Evolutionary conservation across 2,329 filamentous ascomycete genomes (phyloP).

Genomic region (Conoideocrella luteorostrata): DNA sequence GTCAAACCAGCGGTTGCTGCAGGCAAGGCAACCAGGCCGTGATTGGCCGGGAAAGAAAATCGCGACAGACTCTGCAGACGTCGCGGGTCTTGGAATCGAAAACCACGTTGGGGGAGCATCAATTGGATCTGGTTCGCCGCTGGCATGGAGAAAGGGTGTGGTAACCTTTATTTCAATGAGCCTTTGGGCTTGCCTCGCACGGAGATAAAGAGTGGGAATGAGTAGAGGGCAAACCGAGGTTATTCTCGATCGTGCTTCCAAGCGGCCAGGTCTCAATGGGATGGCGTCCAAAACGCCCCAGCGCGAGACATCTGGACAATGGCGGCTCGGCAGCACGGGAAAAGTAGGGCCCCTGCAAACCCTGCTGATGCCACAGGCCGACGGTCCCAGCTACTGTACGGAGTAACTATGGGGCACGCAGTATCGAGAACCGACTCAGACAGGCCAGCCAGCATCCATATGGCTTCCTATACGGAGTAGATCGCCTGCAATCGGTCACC

Average conservation of each 20-base stretch:
- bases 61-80: constrained; percentile 9
- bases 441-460: no score
- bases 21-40: constrained; percentile 3
- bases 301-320: no score
- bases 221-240: constrained; percentile 2
- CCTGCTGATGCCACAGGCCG: not conserved
- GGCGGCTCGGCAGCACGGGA: not conserved
- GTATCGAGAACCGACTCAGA: no score
- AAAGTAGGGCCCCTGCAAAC: constrained; percentile 3
- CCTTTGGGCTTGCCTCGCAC: not conserved
- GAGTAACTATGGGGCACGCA: no score
- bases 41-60: constrained; percentile 11
- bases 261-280: not conserved
- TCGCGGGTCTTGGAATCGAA: constrained; percentile 7
- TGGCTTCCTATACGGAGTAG: no score
- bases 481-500: no score
- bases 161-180: constrained; percentile 1
- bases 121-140: not conserved
- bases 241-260: constrained; percentile 1
- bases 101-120: constrained; percentile 7
- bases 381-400: no score
- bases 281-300: no score
- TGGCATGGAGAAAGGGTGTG: not conserved
- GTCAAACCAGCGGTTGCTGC: not conserved
- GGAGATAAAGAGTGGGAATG: not conserved